Evolutionary conservation across 345 rosid genomes (phyloP).

Genomic region (Citropsis articulata): DNA sequence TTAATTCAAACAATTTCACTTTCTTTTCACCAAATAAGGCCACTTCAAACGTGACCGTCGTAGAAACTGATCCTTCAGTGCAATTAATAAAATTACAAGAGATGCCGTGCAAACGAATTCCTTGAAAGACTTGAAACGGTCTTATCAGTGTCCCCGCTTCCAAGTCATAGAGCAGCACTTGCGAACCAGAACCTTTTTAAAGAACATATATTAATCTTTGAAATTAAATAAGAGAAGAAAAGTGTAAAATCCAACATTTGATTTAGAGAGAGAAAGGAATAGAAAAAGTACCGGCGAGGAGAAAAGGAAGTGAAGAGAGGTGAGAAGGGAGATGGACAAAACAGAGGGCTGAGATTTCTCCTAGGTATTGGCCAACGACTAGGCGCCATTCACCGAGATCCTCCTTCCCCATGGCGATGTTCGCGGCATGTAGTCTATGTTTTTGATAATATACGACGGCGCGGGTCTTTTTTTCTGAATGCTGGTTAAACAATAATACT

Average conservation of each 20-base stretch:
- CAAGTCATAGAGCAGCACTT: constrained; percentile 58
- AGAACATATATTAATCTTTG: neutral
- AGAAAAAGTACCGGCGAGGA: constrained; percentile 52
- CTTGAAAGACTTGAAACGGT: constrained; percentile 76
- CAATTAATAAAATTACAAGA: constrained; percentile 26
- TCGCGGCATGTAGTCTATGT: no score
- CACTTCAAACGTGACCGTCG: constrained; percentile 31
- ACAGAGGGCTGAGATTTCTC: constrained; percentile 78
- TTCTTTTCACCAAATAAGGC: constrained; percentile 72
- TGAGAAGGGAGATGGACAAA: constrained; percentile 60
- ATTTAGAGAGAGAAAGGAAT: neutral
- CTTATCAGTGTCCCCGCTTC: constrained; percentile 42
- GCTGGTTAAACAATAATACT: no score
- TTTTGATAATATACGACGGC: no score
- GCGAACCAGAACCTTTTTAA: constrained; percentile 76
- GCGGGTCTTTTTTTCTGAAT: no score
- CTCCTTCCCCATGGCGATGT: constrained; percentile 33
- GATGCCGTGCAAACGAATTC: constrained; percentile 87
- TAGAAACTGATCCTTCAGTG: constrained; percentile 19
- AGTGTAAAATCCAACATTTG: neutral
- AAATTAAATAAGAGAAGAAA: neutral
- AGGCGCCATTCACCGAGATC: constrained; percentile 39
- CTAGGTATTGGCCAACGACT: constrained; percentile 61
- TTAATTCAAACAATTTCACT: constrained; percentile 57
- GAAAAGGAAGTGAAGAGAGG: constrained; percentile 49